Conservation (phyloP, 768 basidiomycete genomes). For the Saitozyma sp. region DNA sequence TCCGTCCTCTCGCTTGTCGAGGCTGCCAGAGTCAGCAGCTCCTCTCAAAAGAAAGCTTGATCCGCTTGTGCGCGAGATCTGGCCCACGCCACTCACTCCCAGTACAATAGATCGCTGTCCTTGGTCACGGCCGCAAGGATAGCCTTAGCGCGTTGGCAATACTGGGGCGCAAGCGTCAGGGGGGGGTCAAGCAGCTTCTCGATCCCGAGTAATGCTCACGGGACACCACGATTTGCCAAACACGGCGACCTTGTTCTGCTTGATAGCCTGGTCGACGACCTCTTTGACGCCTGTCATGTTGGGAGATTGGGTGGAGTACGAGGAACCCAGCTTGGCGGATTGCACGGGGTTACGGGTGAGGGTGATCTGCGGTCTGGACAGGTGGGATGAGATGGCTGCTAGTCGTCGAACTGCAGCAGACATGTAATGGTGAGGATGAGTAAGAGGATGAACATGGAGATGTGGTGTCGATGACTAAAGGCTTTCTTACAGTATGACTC, state of each 20-base stretch:
- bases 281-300: slow-evolving; percentile 34
- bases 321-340: slow-evolving; percentile 43
- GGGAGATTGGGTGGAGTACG: slow-evolving; percentile 35
- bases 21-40: slow-evolving; percentile 15
- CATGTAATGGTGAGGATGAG: slow-evolving; percentile 10
- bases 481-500: too few species aligned
- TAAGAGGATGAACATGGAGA: neutral
- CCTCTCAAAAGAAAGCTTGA: neutral
- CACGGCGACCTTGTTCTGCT: slow-evolving; percentile 45
- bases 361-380: slow-evolving; percentile 2
- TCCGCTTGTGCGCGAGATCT: neutral
- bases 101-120: slow-evolving; percentile 4
- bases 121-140: slow-evolving; percentile 32
- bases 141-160: slow-evolving; percentile 41
- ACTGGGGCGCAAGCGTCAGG: slow-evolving; percentile 20
- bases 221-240: slow-evolving; percentile 50
- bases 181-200: neutral
- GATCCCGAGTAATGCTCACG: slow-evolving; percentile 27
- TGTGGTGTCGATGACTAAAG: too few species aligned
- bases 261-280: slow-evolving; percentile 39
- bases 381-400: slow-evolving; percentile 13
- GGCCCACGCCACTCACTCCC: slow-evolving; percentile 34
- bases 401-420: slow-evolving; percentile 24
- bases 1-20: slow-evolving; percentile 47
- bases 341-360: neutral